A percentile compares a stretch with the other conserved stretches of the same genome.
Evolutionary conservation across 257 asterid species (phyloP).

Genomic region (Capsicum chinense): DNA sequence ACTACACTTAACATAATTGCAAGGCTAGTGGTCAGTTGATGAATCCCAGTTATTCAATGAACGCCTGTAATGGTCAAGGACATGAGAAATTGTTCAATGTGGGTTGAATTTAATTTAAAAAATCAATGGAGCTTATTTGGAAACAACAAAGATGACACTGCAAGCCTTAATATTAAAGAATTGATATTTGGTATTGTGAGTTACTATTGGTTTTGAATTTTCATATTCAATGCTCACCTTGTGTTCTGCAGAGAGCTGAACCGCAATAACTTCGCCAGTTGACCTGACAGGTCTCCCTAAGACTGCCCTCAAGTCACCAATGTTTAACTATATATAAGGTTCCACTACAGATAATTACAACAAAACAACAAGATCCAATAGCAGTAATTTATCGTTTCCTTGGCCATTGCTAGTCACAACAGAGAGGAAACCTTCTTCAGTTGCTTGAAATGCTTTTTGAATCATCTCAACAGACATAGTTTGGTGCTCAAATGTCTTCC

Average conservation of each 20-base stretch:
- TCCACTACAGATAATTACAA: conserved; percentile 63
- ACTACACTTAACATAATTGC: no score
- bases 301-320: conserved; percentile 75
- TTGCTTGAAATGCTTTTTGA: conserved; percentile 65
- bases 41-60: no score
- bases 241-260: conserved; percentile 73
- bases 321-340: conserved; percentile 63
- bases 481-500: conserved; percentile 63
- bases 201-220: no score
- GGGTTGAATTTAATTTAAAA: no score
- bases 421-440: conserved; percentile 70
- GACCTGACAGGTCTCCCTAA: conserved; percentile 67
- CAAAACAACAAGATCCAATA: conserved; percentile 75
- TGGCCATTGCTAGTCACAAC: conserved; percentile 62
- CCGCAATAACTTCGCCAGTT: conserved; percentile 62
- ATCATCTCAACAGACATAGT: conserved; percentile 64
- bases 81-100: no score
- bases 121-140: no score
- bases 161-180: no score
- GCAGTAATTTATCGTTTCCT: conserved; percentile 66
- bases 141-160: no score
- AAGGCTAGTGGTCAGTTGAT: no score
- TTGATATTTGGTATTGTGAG: no score
- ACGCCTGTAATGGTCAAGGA: no score
- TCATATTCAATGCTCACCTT: conserved; percentile 57